Evolutionary conservation across 495 filamentous ascomycete genomes (phyloP), one percentile per base, ranked within the genome.

Genomic region (Neurospora sp.): DNA sequence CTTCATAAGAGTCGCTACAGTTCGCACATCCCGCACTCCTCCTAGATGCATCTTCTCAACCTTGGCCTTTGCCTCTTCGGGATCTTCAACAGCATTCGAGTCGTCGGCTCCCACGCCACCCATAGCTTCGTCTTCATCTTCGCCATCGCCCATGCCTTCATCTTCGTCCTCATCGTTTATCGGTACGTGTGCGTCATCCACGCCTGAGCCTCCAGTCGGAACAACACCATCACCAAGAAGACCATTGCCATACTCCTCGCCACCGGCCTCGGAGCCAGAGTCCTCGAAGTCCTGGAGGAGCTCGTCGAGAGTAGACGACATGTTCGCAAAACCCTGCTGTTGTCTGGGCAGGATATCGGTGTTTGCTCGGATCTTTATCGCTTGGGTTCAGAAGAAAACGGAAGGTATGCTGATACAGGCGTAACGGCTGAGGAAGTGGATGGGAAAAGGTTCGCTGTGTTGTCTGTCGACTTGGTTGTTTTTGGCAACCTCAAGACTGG

Each of bases 261-360:
- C 87, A 68, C 88, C 88, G 44, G 82, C 84, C 72, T 90, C 88
- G 69, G 88, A 89, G 42, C 89, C 87, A 2, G 89, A 89, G 73
- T 90, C 93, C 74, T 94, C 95, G 75, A 98, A 97, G 81, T 98
- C 96, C 74, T 94, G 92, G 68, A 96, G 87, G 27, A 96, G 85
- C 77, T 96, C 93, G 74, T 94, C 92, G 65, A 90, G 92, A 71
- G 94, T 84, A 38, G 91, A 93, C 79, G 92, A 89, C 92, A 94
- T 94, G 16, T 69, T 84, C 74, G 68, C 74, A 73, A 48, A 44
- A 48, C 38, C 40, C 48, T 69, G 41, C 59, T 69, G 38, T 40
- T 69, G 38, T 40, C 38, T 42, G 71, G 45, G 27, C 48, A 68
- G 35, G 20, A 61, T 69, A 61, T 68, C n/a, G 40, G 37, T 45